Evolutionary conservation across 2,329 filamentous ascomycete genomes (phyloP).

Genomic region (Colletotrichum chrysophilum): DNA sequence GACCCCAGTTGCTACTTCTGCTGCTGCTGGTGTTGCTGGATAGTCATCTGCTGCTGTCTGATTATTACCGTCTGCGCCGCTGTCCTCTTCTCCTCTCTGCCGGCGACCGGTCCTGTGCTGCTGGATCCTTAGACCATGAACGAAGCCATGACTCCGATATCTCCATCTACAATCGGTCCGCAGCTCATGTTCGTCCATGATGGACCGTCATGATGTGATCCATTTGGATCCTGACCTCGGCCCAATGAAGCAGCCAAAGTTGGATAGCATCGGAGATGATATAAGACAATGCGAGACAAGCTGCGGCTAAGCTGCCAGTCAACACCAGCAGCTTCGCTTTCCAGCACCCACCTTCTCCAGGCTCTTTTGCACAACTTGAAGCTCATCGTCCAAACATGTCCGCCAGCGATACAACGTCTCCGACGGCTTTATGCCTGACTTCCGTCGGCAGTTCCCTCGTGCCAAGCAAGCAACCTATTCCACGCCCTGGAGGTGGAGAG

Average conservation of each 20-base stretch:
- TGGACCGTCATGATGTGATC: neutral
- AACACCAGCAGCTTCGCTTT: neutral
- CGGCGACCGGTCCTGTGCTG: neutral
- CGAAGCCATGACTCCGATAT: no score
- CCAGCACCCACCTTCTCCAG: neutral
- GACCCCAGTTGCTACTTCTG: neutral
- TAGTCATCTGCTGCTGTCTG: neutral
- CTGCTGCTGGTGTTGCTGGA: neutral
- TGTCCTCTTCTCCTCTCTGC: neutral
- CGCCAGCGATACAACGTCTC: neutral
- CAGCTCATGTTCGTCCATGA: neutral
- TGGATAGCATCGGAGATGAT: neutral
- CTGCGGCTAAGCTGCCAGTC: neutral
- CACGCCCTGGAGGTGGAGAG: neutral
- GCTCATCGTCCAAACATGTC: neutral
- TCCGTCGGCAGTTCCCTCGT: neutral
- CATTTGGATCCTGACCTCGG: neutral
- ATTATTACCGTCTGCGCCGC: neutral
- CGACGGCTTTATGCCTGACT: neutral
- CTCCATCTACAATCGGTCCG: neutral
- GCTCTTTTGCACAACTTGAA: neutral
- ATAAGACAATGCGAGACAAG: neutral
- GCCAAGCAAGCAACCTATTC: neutral
- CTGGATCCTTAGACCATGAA: neutral
- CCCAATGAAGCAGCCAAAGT: neutral